phyloP scores from a whole-genome alignment of 2,329 filamentous ascomycete genomes.

The Fusarium pininemorale region DNA sequence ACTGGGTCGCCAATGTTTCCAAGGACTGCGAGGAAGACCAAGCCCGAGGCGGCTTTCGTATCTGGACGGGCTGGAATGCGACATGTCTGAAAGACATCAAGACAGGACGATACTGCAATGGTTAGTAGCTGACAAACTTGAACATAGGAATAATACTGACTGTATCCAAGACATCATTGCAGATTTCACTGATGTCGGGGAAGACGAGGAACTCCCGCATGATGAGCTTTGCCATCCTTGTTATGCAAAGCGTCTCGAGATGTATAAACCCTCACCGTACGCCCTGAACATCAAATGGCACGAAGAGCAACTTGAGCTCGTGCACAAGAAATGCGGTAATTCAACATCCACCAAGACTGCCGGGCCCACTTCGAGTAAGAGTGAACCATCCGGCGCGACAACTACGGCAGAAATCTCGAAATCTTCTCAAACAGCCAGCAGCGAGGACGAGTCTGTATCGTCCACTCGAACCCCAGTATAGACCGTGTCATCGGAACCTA shows the following conservation, averaged over 20 bases:
- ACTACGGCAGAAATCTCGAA: neutral
- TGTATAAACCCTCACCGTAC: neutral
- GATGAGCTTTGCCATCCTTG: neutral
- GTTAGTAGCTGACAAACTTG: neutral
- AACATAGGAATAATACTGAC: neutral
- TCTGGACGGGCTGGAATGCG: neutral
- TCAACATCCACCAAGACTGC: neutral
- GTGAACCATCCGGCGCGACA: fast-evolving
- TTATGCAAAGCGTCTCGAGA: neutral
- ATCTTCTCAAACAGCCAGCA: neutral
- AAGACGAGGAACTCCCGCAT: fast-evolving
- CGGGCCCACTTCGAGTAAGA: neutral
- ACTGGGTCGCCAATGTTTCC: neutral
- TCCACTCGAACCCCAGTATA: neutral
- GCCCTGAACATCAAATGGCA: neutral
- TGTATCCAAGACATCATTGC: neutral
- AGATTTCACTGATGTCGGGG: neutral
- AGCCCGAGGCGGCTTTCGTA: neutral
- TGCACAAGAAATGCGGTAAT: neutral
- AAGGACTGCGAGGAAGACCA: neutral
- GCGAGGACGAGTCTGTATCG: neutral
- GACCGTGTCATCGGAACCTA: neutral
- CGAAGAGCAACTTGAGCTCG: neutral
- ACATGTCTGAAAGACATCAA: slow-evolving; percentile 2
- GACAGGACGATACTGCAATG: neutral